Evolutionary conservation across 2,329 filamentous ascomycete species (phyloP), one percentile per base, ranked within the genome.

Genomic region (Alternaria burnsii): DNA sequence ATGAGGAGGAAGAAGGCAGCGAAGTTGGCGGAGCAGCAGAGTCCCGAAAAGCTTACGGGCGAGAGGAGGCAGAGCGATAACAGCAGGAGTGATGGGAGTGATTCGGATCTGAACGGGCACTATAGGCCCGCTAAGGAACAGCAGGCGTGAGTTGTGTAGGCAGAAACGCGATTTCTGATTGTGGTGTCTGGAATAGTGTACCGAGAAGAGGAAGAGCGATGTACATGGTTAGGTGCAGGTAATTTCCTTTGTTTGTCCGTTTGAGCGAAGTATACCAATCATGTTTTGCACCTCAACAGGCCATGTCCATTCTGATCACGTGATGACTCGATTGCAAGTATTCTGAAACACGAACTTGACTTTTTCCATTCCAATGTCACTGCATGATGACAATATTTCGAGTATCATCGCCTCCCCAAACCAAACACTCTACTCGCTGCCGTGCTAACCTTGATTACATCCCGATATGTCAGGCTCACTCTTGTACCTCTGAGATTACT

Each of bases 381-480:
- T 38, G 16, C 34, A 6, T 3, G 5, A 10, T 9, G 16, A 38
- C 2, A 20, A 20, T 2, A 20, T 10, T n/a, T n/a, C 20, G 4
- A 18, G 10, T 0, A 5, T 40, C 5, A 42, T 26, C 51, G 36
- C 11, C 40, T 43, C 5, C 54, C 60, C 12, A 73, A 66, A 4
- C 74, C 74, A 40, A 78, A 50, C 2, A 77, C 71, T 51, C 74
- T 74, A n/a, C 63, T 72, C 20, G 71, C 75, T 5, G 72, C 75
- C 2, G 59, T 66, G 46, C 73, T 76, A 24, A 77, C 75, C 59
- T 69, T 77, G 67, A 94, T 80, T 41, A 98, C 94, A 81, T 98
- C 94, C 66, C 94, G 86, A 75, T 95, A 94, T 1, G 92, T 95
- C 66, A 94, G 80, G 78, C 91, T 94, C 26, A 88, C 87, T 57